These are phyloP conservation scores for Rhizopogon rudus DNA, from an alignment of 768 basidiomycete genomes.

Conservation along the genomic window DNA sequence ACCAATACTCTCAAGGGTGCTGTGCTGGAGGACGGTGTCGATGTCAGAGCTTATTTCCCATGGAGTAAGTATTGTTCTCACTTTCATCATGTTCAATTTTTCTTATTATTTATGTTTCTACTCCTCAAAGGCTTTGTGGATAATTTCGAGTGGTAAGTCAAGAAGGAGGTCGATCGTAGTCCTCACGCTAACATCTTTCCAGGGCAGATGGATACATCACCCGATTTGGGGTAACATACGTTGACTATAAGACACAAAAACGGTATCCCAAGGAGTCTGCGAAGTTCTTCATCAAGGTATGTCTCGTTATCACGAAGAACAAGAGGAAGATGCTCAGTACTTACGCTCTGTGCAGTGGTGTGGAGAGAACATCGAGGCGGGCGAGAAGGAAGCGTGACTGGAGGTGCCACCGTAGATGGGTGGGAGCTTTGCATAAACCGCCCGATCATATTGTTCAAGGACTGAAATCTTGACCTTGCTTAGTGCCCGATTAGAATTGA, in stretches of 20 bases:
- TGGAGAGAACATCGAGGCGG: slow-evolving; percentile 22
- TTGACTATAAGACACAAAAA: slow-evolving; percentile 65
- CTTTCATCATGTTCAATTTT: neutral
- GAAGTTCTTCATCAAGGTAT: slow-evolving; percentile 50
- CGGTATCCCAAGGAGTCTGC: slow-evolving; percentile 62
- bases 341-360: slow-evolving; percentile 21
- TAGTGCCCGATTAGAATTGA: neutral
- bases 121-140: slow-evolving; percentile 49
- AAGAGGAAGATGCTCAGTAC: no score
- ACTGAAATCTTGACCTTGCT: neutral
- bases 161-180: neutral
- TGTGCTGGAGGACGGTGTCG: slow-evolving; percentile 59
- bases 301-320: slow-evolving; percentile 1
- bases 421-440: no score
- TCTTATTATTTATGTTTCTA: neutral
- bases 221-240: slow-evolving; percentile 68
- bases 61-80: slow-evolving; percentile 47
- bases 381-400: neutral
- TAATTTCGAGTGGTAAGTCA: slow-evolving; percentile 59
- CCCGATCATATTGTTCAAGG: neutral
- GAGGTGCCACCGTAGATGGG: no score
- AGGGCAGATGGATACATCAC: slow-evolving; percentile 65
- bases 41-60: slow-evolving; percentile 58
- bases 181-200: neutral
- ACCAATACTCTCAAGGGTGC: slow-evolving; percentile 50